Evolutionary conservation across 1,139 yeast species (phyloP).

Genomic region (Yamadazyma blattariae): DNA sequence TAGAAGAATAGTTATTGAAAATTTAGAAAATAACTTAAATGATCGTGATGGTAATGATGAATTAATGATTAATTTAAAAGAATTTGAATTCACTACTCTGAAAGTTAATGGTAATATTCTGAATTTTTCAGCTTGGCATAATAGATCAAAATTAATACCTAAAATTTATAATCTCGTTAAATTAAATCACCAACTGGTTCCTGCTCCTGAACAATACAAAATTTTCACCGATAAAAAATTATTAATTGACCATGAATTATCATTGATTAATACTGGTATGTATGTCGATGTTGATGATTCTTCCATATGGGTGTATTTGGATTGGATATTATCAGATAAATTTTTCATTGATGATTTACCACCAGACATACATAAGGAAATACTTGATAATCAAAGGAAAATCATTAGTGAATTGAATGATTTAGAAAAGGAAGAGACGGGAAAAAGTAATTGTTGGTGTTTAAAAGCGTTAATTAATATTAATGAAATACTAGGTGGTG

Average conservation of each 20-base stretch:
- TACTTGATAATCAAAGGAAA: constrained; percentile 38
- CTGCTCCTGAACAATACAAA: not conserved
- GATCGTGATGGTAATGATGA: constrained; percentile 5
- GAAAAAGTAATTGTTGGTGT: constrained; percentile 69
- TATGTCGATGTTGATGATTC: constrained; percentile 94
- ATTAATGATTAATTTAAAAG: constrained; percentile 36
- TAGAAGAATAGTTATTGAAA: constrained; percentile 65
- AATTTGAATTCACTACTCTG: constrained; percentile 73
- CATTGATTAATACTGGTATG: constrained; percentile 75
- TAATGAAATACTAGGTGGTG: constrained; percentile 25
- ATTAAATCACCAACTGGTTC: constrained; percentile 12
- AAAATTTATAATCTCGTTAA: constrained; percentile 33
- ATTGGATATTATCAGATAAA: constrained; percentile 71
- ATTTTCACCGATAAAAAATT: constrained; percentile 3
- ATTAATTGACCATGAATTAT: constrained; percentile 53
- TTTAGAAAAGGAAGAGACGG: constrained; percentile 56
- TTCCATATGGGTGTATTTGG: constrained; percentile 84
- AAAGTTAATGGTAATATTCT: constrained; percentile 83
- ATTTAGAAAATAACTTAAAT: constrained; percentile 27
- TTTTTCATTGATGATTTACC: constrained; percentile 36
- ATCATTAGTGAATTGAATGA: constrained; percentile 55
- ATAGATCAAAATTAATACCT: constrained; percentile 70
- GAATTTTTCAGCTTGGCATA: constrained; percentile 96
- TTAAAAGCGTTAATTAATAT: constrained; percentile 52
- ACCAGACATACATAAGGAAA: constrained; percentile 17